A percentile compares a stretch with the other conserved stretches of the same genome.
Evolutionary conservation across 108 stramenopile genomes (phyloP).

Genomic region (Nitzschia sp.): DNA sequence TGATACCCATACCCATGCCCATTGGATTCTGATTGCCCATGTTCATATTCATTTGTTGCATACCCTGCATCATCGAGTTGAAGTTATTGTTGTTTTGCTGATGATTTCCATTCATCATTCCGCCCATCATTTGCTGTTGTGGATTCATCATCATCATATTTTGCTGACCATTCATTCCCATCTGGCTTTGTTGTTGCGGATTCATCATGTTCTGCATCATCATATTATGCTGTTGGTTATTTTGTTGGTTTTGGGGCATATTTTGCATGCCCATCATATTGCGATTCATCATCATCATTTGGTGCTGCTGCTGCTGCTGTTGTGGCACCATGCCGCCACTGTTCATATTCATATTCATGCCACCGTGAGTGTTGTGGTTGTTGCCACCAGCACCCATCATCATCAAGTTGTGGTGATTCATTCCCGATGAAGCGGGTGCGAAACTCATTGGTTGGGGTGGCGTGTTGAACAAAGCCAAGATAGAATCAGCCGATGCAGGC

Average conservation of each 20-base stretch:
- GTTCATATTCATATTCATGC: background rate
- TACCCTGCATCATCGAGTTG: slow-evolving; percentile 29
- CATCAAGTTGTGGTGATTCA: slow-evolving; percentile 15
- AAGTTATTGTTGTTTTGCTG: slow-evolving; percentile 13
- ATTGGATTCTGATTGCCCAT: slow-evolving; percentile 9
- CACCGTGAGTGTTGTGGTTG: slow-evolving; percentile 18
- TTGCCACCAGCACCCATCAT: slow-evolving; percentile 39
- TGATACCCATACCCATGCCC: background rate
- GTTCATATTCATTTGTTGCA: slow-evolving; percentile 20
- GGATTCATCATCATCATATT: slow-evolving; percentile 42
- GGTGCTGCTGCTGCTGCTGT: too few species aligned
- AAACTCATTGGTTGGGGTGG: slow-evolving; percentile 26
- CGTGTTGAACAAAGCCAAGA: slow-evolving; percentile 66
- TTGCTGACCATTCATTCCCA: slow-evolving; percentile 18
- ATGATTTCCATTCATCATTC: slow-evolving; percentile 34
- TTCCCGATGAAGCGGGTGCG: slow-evolving; percentile 6
- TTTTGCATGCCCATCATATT: slow-evolving; percentile 33
- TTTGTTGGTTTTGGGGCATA: slow-evolving; percentile 31
- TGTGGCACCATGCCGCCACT: slow-evolving; percentile 1
- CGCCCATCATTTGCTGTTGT: slow-evolving; percentile 19
- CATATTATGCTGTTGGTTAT: slow-evolving; percentile 27
- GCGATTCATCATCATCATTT: slow-evolving; percentile 21
- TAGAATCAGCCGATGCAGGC: slow-evolving; percentile 50
- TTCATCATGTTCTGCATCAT: slow-evolving; percentile 26
- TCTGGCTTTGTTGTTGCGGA: slow-evolving; percentile 31